A percentile compares a stretch with the other conserved stretches of the same genome.
These are phyloP conservation scores for Phytophthora palmivora DNA, from an alignment of 352 stramenopile genomes.

Conservation along the genomic window DNA sequence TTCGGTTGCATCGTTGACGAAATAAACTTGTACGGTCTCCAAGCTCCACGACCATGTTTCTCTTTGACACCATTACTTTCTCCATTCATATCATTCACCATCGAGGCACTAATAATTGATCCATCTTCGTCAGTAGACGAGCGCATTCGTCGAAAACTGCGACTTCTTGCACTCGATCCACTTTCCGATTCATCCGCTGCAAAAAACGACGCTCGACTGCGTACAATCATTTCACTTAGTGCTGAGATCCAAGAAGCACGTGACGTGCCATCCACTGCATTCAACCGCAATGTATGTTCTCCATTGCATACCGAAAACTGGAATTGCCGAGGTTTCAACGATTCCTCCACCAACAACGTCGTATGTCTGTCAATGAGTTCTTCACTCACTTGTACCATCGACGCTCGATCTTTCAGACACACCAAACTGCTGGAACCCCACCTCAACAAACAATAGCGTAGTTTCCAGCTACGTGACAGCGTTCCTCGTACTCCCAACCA, in stretches of 20 bases:
- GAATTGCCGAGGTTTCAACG: constrained; percentile 72
- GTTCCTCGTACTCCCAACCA: constrained; percentile 76
- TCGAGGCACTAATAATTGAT: constrained; percentile 36
- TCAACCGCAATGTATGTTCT: constrained; percentile 70
- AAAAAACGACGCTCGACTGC: constrained; percentile 77
- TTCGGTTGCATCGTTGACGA: constrained; percentile 80
- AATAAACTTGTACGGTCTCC: constrained; percentile 82
- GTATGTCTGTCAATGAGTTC: constrained; percentile 82
- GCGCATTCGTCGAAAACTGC: constrained; percentile 55
- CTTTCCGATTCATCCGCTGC: constrained; percentile 77
- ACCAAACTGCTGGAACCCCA: constrained; percentile 77
- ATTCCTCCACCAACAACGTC: constrained; percentile 69
- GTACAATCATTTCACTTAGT: constrained; percentile 85
- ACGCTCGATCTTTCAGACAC: constrained; percentile 76
- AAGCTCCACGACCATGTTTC: constrained; percentile 42
- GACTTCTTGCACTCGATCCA: constrained; percentile 48
- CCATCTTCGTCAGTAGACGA: constrained; percentile 70
- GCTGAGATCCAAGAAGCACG: constrained; percentile 75
- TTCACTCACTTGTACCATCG: constrained; percentile 74
- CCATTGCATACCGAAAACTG: constrained; percentile 86
- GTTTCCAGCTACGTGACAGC: constrained; percentile 85
- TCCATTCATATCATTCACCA: constrained; percentile 38
- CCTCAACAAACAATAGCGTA: constrained; percentile 83
- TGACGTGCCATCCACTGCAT: constrained; percentile 67
- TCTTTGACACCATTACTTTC: constrained; percentile 31